Evolutionary conservation across 441 rosid species (phyloP).

Genomic region (Codiaeum variegatum): DNA sequence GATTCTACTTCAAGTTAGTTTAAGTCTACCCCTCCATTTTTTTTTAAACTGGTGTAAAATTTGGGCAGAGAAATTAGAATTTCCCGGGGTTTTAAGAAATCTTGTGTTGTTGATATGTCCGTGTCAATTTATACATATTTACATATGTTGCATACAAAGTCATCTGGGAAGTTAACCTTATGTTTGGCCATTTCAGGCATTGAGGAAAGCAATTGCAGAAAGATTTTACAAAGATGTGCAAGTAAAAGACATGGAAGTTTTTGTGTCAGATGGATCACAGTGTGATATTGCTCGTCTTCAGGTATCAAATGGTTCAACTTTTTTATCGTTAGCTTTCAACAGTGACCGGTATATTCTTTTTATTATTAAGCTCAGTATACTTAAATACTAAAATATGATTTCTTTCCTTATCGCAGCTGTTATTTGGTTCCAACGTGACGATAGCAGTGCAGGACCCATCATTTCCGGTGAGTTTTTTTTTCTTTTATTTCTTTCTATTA

Average conservation of each 20-base stretch:
- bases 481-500: slow-evolving; percentile 6
- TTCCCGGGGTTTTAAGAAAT: background rate
- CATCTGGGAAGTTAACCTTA: slow-evolving; percentile 1
- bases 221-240: slow-evolving; percentile 45
- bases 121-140: background rate
- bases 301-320: slow-evolving; percentile 30
- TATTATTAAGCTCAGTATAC: background rate
- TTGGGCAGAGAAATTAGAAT: background rate
- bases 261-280: slow-evolving; percentile 86
- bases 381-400: background rate
- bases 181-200: slow-evolving; percentile 29
- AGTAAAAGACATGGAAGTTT: slow-evolving; percentile 58
- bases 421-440: slow-evolving; percentile 58
- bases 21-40: too few relatives aligned
- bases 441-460: slow-evolving; percentile 82
- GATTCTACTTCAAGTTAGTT: too few relatives aligned
- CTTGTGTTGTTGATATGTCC: background rate
- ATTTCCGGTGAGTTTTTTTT: slow-evolving; percentile 51
- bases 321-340: background rate
- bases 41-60: background rate
- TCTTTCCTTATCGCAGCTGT: slow-evolving; percentile 46
- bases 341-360: background rate
- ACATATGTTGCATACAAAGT: background rate
- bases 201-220: slow-evolving; percentile 61
- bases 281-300: slow-evolving; percentile 80